Percentiles rank a stretch among this genome's conserved stretches.
Conservation (phyloP, 2,329 filamentous ascomycete genomes). For the Herpomyces periplanetae region DNA sequence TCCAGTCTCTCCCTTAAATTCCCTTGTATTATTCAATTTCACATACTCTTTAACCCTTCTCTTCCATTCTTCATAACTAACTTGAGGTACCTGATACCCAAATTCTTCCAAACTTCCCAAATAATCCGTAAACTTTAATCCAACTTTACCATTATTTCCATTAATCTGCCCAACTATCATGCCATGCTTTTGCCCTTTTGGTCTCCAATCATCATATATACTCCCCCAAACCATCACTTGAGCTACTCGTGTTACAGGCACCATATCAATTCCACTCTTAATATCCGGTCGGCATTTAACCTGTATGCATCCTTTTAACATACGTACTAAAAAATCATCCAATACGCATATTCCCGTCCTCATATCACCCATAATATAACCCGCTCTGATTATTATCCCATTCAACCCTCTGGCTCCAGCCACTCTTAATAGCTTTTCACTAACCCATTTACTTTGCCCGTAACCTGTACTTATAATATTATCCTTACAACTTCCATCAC, state of each 20-base stretch:
- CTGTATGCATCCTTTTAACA: slow-evolving; percentile 60
- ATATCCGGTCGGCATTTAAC: slow-evolving; percentile 31
- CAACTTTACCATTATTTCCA: too few relatives aligned
- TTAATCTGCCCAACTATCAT: too few relatives aligned
- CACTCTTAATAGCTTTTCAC: slow-evolving; percentile 28
- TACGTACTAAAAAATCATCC: slow-evolving; percentile 61
- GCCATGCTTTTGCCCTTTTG: too few relatives aligned
- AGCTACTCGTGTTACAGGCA: slow-evolving; percentile 50
- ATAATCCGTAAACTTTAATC: slow-evolving; percentile 37
- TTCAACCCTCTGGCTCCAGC: slow-evolving; percentile 35
- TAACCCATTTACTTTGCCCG: slow-evolving; percentile 61
- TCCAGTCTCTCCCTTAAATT: slow-evolving; percentile 12
- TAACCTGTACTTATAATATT: slow-evolving; percentile 50
- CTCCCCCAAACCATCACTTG: too few relatives aligned
- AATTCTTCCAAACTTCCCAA: slow-evolving; percentile 27
- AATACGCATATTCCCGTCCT: slow-evolving; percentile 15
- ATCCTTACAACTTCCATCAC: slow-evolving; percentile 26
- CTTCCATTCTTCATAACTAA: slow-evolving; percentile 28
- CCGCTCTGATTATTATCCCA: slow-evolving; percentile 38
- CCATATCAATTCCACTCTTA: slow-evolving; percentile 50
- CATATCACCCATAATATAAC: slow-evolving; percentile 43
- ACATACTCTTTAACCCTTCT: slow-evolving; percentile 25
- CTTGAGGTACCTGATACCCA: slow-evolving; percentile 25
- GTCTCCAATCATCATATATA: too few relatives aligned
- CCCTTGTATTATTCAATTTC: too few relatives aligned